Evolutionary conservation across 140 eudicot species (phyloP).

Genomic region (Erigeron philadelphicus): DNA sequence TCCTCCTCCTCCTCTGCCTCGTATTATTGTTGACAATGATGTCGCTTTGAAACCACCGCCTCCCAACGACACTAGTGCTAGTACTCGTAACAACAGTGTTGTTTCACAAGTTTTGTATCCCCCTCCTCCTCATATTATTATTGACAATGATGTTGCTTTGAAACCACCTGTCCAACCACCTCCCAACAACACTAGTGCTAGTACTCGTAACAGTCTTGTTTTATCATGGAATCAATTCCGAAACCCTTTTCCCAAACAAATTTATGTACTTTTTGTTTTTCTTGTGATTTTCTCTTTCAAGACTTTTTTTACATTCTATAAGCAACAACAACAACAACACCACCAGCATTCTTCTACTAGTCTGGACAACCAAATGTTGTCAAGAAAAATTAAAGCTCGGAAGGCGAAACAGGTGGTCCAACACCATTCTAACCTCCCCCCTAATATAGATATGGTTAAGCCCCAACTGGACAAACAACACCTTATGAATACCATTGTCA

Average conservation of each 20-base stretch:
- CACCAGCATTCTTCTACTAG: constrained; percentile 35
- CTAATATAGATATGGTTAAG: constrained; percentile 21
- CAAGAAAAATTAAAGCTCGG: constrained; percentile 78
- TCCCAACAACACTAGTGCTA: no score
- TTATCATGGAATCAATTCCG: background rate
- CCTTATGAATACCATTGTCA: constrained; percentile 47
- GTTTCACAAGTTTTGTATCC: no score
- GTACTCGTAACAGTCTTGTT: no score
- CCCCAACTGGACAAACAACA: constrained; percentile 65
- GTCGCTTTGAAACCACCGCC: no score
- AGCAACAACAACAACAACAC: constrained; percentile 25
- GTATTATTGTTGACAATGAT: background rate
- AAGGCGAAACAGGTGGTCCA: constrained; percentile 37
- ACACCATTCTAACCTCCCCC: constrained; percentile 23
- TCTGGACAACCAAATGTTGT: constrained; percentile 74
- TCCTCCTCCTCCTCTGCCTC: background rate
- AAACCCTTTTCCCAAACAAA: constrained; percentile 34
- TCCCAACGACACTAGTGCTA: no score
- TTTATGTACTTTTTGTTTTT: constrained; percentile 41
- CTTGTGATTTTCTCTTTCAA: constrained; percentile 38
- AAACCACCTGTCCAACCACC: no score
- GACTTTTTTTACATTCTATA: constrained; percentile 21
- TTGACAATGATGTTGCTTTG: no score
- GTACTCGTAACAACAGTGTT: no score
- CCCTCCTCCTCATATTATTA: no score